phyloP scores from a whole-genome alignment of 2,329 filamentous ascomycete genomes.

The Cordyceps tenuipes region DNA sequence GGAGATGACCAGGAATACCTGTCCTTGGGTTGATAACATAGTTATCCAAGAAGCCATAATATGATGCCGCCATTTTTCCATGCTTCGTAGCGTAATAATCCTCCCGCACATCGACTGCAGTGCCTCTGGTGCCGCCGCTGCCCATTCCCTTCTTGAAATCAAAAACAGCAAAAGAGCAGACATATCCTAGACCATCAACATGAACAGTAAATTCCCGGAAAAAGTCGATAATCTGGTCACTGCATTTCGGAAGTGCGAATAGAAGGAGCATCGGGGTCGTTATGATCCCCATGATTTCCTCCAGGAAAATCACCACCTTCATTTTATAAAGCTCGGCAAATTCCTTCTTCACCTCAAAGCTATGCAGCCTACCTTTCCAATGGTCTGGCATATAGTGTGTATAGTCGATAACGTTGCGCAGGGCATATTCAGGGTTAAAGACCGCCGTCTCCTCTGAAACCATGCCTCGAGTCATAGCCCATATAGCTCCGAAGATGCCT shows the following conservation, averaged over 20 bases:
- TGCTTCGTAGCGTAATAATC: slow-evolving; percentile 95
- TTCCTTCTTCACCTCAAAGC: slow-evolving; percentile 83
- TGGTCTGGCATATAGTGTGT: slow-evolving; percentile 86
- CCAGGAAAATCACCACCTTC: slow-evolving; percentile 83
- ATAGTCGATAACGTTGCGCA: slow-evolving; percentile 83
- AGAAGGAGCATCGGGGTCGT: slow-evolving; percentile 85
- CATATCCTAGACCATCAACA: slow-evolving; percentile 89
- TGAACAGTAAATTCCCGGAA: slow-evolving; percentile 97
- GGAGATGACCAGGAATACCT: slow-evolving; percentile 53
- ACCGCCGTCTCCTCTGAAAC: slow-evolving; percentile 83
- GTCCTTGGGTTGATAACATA: slow-evolving; percentile 71
- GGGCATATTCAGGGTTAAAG: slow-evolving; percentile 83
- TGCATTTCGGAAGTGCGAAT: slow-evolving; percentile 77
- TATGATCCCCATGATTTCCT: slow-evolving; percentile 87
- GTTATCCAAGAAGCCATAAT: slow-evolving; percentile 90
- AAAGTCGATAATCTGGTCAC: slow-evolving; percentile 91
- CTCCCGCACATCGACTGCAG: slow-evolving; percentile 60
- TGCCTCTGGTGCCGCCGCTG: slow-evolving; percentile 31
- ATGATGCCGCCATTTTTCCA: slow-evolving; percentile 96
- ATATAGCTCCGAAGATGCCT: slow-evolving; percentile 72
- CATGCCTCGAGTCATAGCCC: slow-evolving; percentile 73
- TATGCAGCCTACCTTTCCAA: slow-evolving; percentile 86
- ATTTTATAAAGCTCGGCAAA: slow-evolving; percentile 88
- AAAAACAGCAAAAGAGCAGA: slow-evolving; percentile 96
- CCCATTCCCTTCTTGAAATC: slow-evolving; percentile 79